Percentiles rank a stretch among this genome's conserved stretches.
Conservation (phyloP, 495 filamentous ascomycete species). For the Neurospora sublineolata region DNA sequence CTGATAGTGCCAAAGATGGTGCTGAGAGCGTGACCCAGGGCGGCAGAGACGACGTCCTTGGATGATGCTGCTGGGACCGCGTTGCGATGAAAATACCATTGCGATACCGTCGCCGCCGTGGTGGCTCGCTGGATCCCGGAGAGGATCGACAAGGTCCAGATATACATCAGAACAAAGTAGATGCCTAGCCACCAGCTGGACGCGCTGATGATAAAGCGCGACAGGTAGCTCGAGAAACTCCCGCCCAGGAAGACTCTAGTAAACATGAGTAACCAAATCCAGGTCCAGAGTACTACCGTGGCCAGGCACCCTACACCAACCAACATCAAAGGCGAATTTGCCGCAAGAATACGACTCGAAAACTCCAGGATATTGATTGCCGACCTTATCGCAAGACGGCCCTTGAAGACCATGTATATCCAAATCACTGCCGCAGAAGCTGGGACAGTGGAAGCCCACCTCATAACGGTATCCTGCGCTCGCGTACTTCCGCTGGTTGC, state of each 20-base stretch:
- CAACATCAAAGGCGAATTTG: constrained; percentile 71
- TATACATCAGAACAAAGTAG: constrained; percentile 85
- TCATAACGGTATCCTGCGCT: constrained; percentile 80
- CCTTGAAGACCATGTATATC: constrained; percentile 68
- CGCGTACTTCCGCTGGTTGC: constrained; percentile 55
- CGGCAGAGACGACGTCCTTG: constrained; percentile 68
- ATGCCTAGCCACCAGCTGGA: constrained; percentile 84
- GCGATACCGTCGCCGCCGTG: constrained; percentile 87
- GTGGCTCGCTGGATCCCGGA: constrained; percentile 80
- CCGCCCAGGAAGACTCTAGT: constrained; percentile 85
- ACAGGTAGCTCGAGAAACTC: constrained; percentile 48
- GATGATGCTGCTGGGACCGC: constrained; percentile 64
- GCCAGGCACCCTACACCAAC: constrained; percentile 71
- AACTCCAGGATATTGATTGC: constrained; percentile 86
- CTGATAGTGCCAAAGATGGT: constrained; percentile 91
- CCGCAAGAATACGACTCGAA: constrained; percentile 71
- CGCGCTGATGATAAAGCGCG: constrained; percentile 63
- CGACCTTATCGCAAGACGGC: constrained; percentile 65
- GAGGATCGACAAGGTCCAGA: constrained; percentile 85
- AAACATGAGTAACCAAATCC: constrained; percentile 96
- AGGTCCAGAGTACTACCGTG: constrained; percentile 75
- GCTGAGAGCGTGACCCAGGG: constrained; percentile 63
- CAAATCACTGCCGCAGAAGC: constrained; percentile 62
- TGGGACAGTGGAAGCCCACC: constrained; percentile 72
- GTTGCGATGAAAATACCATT: constrained; percentile 98